phyloP scores from a whole-genome alignment of 1,284 basidiomycete genomes.

The Cryptococcus wingfieldii region DNA sequence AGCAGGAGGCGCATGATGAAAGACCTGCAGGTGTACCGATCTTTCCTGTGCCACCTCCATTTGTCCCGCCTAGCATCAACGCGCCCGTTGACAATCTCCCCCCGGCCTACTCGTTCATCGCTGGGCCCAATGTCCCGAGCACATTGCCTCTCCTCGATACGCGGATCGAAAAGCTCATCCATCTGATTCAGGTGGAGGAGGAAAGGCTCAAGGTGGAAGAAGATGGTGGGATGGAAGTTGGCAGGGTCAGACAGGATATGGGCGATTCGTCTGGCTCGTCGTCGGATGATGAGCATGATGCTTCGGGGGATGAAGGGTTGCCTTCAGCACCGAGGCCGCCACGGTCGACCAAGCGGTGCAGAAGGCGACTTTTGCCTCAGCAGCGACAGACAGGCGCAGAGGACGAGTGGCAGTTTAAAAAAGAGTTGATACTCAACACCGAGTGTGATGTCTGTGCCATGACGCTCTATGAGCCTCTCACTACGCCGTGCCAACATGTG shows the following conservation, averaged over 20 bases:
- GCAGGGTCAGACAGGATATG: conserved; percentile 5
- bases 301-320: not conserved
- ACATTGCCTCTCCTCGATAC: conserved; percentile 55
- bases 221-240: not conserved
- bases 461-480: conserved; percentile 77
- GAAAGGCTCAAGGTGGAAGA: conserved; percentile 11
- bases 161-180: conserved; percentile 60
- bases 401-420: conserved; percentile 54
- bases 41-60: conserved; percentile 25
- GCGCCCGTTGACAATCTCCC: conserved; percentile 39
- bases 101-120: conserved; percentile 36
- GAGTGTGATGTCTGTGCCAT: conserved; percentile 88
- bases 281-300: conserved; percentile 6
- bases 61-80: conserved; percentile 11
- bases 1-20: not conserved
- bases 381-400: not conserved
- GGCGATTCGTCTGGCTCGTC: conserved; percentile 1
- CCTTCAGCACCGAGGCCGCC: not conserved
- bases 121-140: conserved; percentile 10
- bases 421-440: conserved; percentile 68
- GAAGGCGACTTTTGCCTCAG: not conserved
- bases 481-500: conserved; percentile 90
- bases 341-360: conserved; percentile 4
- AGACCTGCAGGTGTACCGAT: conserved; percentile 10
- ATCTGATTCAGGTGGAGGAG: conserved; percentile 19